Evolutionary conservation across 768 basidiomycete genomes (phyloP).

Genomic region (Russula foetens): DNA sequence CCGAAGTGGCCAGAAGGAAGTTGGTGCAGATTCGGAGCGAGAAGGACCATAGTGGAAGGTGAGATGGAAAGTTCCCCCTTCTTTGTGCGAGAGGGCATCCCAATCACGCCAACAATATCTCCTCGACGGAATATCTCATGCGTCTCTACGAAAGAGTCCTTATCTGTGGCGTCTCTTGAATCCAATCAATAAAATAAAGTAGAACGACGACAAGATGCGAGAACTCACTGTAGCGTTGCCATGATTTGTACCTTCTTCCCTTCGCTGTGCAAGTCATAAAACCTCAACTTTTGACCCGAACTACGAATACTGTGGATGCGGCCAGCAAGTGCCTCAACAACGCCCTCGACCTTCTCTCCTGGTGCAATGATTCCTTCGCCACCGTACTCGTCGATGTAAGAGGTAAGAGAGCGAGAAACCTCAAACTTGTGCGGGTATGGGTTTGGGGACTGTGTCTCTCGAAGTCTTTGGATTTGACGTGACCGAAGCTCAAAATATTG

Average conservation of each 20-base stretch:
- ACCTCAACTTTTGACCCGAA: constrained; percentile 75
- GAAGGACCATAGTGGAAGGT: constrained; percentile 72
- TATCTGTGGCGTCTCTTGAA: constrained; percentile 54
- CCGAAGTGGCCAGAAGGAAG: constrained; percentile 90
- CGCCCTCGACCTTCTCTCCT: constrained; percentile 55
- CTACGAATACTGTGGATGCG: constrained; percentile 86
- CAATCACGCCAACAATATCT: constrained; percentile 91
- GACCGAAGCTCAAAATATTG: constrained; percentile 97
- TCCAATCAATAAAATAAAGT: background rate
- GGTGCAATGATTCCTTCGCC: constrained; percentile 58
- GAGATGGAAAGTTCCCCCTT: constrained; percentile 92
- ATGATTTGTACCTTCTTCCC: constrained; percentile 93
- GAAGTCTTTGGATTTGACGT: constrained; percentile 77
- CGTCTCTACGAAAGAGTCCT: constrained; percentile 53
- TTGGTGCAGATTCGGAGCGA: constrained; percentile 94
- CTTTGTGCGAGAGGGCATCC: constrained; percentile 85
- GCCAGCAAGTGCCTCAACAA: constrained; percentile 68
- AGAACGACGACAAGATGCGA: background rate
- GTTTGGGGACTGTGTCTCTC: constrained; percentile 77
- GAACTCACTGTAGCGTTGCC: constrained; percentile 72
- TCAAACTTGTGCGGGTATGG: constrained; percentile 99
- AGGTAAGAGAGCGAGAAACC: constrained; percentile 65
- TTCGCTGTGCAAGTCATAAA: constrained; percentile 92
- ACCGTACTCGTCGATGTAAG: constrained; percentile 70
- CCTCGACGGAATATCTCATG: constrained; percentile 91